These are phyloP conservation scores for Patellifolia procumbens DNA, from an alignment of 179 eudicot genomes.

Conservation along the genomic window DNA sequence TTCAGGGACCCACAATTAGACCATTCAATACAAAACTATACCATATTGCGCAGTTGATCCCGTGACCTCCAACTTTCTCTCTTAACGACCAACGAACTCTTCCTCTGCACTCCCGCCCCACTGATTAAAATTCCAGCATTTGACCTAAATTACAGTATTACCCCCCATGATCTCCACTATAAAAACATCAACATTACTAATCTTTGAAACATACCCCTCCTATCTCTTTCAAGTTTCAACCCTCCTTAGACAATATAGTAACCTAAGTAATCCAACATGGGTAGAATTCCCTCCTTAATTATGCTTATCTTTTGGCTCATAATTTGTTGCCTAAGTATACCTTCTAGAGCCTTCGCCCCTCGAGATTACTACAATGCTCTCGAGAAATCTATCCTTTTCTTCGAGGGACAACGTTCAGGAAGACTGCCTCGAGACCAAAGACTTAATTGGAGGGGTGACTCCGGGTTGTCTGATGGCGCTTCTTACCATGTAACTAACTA, in stretches of 20 bases:
- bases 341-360: conserved; percentile 53
- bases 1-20: conserved; percentile 9
- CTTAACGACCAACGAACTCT: conserved; percentile 52
- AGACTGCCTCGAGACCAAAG: conserved; percentile 60
- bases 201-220: conserved; percentile 3
- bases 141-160: neutral
- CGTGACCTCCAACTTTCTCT: conserved; percentile 40
- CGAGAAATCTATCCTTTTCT: conserved; percentile 74
- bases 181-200: conserved; percentile 12
- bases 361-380: conserved; percentile 65
- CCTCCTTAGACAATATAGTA: neutral
- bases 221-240: neutral
- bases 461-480: conserved; percentile 80
- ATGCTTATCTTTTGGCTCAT: conserved; percentile 26
- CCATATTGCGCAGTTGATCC: conserved; percentile 51
- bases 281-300: neutral
- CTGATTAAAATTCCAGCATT: conserved; percentile 8
- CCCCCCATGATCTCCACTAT: conserved; percentile 24
- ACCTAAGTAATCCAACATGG: conserved; percentile 22
- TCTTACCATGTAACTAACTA: conserved; percentile 46
- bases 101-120: neutral
- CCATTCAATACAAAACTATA: conserved; percentile 18
- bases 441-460: conserved; percentile 72
- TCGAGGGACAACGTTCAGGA: conserved; percentile 89
- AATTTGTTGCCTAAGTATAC: conserved; percentile 5